Percentiles rank a stretch among this genome's conserved stretches.
Evolutionary conservation across 176 grass and related monocot species (phyloP).

Genomic region (Avena atlantica): DNA sequence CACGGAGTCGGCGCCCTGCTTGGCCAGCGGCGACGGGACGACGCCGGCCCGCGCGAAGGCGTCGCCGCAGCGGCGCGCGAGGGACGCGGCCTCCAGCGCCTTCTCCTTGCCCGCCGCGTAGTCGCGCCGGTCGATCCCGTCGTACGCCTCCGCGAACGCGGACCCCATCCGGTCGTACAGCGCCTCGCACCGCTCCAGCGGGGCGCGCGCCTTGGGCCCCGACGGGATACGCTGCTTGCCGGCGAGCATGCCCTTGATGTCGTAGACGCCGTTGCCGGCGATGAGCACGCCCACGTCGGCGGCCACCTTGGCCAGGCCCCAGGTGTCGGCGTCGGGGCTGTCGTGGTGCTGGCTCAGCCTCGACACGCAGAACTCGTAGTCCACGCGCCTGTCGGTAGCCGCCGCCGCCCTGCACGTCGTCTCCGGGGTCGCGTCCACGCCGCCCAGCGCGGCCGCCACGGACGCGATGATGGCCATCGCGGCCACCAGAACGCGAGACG

Average conservation of each 20-base stretch:
- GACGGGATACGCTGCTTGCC: no score
- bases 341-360: conserved; percentile 34
- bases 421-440: conserved; percentile 22
- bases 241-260: conserved; percentile 30
- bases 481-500: background rate
- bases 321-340: conserved; percentile 49
- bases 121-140: conserved; percentile 30
- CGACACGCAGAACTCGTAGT: conserved; percentile 46
- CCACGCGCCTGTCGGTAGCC: conserved; percentile 34
- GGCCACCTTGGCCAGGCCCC: conserved; percentile 58
- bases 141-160: conserved; percentile 39
- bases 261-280: background rate
- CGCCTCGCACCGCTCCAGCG: conserved; percentile 31
- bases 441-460: background rate
- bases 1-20: background rate
- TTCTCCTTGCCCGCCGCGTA: conserved; percentile 3
- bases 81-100: background rate
- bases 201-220: background rate
- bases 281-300: conserved; percentile 18
- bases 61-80: conserved; percentile 12
- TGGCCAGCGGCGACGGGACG: conserved; percentile 20
- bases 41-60: conserved; percentile 2
- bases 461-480: background rate
- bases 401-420: conserved; percentile 51
- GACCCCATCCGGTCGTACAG: conserved; percentile 25